phyloP scores from a whole-genome alignment of 208 protist genomes.

The Tritrichomonas foetus region DNA sequence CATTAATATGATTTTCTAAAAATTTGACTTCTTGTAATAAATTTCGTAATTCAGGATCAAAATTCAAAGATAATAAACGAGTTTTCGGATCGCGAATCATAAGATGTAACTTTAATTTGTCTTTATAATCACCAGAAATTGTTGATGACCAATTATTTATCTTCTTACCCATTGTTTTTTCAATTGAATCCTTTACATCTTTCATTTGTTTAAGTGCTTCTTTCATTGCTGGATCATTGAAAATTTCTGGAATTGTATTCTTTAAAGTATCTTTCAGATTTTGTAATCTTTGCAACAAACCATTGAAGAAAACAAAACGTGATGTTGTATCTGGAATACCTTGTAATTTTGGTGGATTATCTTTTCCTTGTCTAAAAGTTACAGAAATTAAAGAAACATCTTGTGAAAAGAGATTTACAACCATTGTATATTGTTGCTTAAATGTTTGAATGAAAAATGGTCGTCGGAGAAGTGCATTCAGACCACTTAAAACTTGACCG shows the following conservation, averaged over 20 bases:
- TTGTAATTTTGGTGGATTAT: constrained; percentile 66
- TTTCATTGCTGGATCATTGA: constrained; percentile 44
- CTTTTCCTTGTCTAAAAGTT: constrained; percentile 64
- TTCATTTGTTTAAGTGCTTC: constrained; percentile 39
- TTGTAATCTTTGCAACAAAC: constrained; percentile 80
- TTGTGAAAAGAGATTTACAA: constrained; percentile 58
- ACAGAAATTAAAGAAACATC: constrained; percentile 73
- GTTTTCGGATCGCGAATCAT: constrained; percentile 59
- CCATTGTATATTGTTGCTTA: constrained; percentile 76
- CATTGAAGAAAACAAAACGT: constrained; percentile 74
- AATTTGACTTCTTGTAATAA: constrained; percentile 89
- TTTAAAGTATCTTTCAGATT: constrained; percentile 67
- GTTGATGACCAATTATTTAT: constrained; percentile 76
- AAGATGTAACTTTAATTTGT: constrained; percentile 83
- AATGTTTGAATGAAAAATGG: constrained; percentile 81
- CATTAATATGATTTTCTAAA: constrained; percentile 54
- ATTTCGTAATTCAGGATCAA: constrained; percentile 79
- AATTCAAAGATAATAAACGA: constrained; percentile 75
- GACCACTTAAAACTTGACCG: constrained; percentile 28
- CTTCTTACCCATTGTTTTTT: constrained; percentile 46
- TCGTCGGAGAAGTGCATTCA: constrained; percentile 70
- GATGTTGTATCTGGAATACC: constrained; percentile 82
- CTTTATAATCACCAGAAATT: constrained; percentile 71
- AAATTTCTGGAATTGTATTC: constrained; percentile 35
- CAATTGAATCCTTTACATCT: constrained; percentile 14